Conservation (phyloP, 2,329 filamentous ascomycete genomes). For the Sphaerostilbella broomeana region DNA sequence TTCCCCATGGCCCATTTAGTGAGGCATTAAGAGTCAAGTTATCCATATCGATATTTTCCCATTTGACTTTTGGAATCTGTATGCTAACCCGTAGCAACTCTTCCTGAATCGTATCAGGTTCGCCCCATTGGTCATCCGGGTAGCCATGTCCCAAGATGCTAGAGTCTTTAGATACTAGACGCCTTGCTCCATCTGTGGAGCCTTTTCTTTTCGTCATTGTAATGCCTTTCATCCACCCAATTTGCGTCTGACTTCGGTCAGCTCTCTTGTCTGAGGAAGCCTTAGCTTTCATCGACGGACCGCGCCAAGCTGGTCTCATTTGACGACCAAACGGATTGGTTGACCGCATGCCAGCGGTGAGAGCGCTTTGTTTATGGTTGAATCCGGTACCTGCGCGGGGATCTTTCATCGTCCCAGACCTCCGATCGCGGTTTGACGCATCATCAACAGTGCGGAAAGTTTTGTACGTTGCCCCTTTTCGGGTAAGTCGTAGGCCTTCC, state of each 20-base stretch:
- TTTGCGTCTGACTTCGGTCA: constrained; percentile 49
- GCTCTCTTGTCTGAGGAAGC: constrained; percentile 33
- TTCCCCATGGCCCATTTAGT: constrained; percentile 58
- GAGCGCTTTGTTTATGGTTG: constrained; percentile 37
- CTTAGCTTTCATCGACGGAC: constrained; percentile 54
- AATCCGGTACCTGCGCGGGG: constrained; percentile 41
- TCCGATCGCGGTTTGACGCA: constrained; percentile 49
- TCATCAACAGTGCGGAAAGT: constrained; percentile 72
- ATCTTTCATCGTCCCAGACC: constrained; percentile 56
- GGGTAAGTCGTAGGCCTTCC: constrained; percentile 63
- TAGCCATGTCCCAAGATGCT: constrained; percentile 45
- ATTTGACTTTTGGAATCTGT: constrained; percentile 57
- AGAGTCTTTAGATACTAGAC: constrained; percentile 47
- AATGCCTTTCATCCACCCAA: constrained; percentile 65
- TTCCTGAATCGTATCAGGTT: constrained; percentile 56
- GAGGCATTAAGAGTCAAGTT: constrained; percentile 52
- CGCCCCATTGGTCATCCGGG: constrained; percentile 51
- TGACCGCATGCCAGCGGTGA: constrained; percentile 39
- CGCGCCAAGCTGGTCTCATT: constrained; percentile 41
- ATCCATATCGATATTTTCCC: constrained; percentile 60
- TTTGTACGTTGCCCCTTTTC: constrained; percentile 78
- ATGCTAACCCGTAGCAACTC: constrained; percentile 57
- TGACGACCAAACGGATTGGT: constrained; percentile 23
- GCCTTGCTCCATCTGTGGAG: constrained; percentile 31
- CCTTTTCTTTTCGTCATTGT: constrained; percentile 53